A percentile compares a stretch with the other conserved stretches of the same genome.
Evolutionary conservation across 345 rosid genomes (phyloP).

Genomic region (Pistacia atlantica): DNA sequence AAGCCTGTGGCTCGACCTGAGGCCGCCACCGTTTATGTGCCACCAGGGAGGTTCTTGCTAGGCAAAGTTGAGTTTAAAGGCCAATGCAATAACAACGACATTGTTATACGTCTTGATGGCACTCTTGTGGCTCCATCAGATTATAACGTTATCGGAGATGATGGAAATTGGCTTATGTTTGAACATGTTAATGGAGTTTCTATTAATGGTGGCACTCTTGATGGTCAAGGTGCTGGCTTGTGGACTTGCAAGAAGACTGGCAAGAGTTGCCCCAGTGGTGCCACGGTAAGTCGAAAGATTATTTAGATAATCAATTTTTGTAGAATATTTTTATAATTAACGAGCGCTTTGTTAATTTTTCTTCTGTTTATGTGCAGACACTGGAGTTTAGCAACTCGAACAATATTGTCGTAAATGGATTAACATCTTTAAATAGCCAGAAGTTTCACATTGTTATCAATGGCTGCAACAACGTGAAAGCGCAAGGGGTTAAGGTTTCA

Average conservation of each 20-base stretch:
- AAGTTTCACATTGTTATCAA: neutral
- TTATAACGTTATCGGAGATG: slow-evolving; percentile 36
- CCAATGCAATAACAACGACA: slow-evolving; percentile 48
- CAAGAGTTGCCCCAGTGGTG: slow-evolving; percentile 25
- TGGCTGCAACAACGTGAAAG: neutral
- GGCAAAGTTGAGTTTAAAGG: slow-evolving; percentile 50
- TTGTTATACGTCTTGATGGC: slow-evolving; percentile 52
- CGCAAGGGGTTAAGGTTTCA: neutral
- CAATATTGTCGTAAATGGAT: neutral
- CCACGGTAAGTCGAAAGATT: neutral
- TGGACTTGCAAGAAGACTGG: slow-evolving; percentile 69
- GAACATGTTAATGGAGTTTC: slow-evolving; percentile 48
- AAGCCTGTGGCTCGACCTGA: slow-evolving; percentile 51
- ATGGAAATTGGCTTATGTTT: slow-evolving; percentile 52
- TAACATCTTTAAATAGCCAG: neutral
- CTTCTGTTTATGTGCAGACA: neutral
- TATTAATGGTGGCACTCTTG: slow-evolving; percentile 61
- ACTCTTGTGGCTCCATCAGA: slow-evolving; percentile 64
- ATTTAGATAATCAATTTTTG: no score
- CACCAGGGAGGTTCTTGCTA: slow-evolving; percentile 55
- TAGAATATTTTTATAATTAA: no score
- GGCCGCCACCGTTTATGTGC: slow-evolving; percentile 48
- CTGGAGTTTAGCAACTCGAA: neutral
- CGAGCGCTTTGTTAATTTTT: no score
- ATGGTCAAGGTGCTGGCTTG: slow-evolving; percentile 57